A percentile compares a stretch with the other conserved stretches of the same genome.
Conservation (phyloP, 805 yeast species). For the Starmera pachycereana region DNA sequence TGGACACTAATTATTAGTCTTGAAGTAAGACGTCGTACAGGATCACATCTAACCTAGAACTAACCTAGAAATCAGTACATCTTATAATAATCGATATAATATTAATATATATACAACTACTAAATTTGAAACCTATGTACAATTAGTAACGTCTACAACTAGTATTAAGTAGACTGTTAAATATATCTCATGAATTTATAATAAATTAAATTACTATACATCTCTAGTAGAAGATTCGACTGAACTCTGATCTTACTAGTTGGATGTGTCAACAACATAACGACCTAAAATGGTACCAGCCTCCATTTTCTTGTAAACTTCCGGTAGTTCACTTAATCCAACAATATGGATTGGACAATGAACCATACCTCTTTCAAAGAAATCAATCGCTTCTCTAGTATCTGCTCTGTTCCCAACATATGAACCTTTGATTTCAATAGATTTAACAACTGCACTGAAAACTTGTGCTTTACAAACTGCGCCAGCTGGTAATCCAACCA, state of each 20-base stretch:
- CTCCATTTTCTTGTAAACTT: conserved; percentile 40
- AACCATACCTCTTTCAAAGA: conserved; percentile 50
- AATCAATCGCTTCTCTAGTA: conserved; percentile 53
- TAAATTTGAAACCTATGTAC: too few species aligned
- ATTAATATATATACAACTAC: too few species aligned
- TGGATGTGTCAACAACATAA: conserved; percentile 65
- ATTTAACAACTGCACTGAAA: conserved; percentile 33
- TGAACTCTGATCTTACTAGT: conserved; percentile 21
- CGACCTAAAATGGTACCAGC: conserved; percentile 52
- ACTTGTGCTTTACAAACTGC: conserved; percentile 32
- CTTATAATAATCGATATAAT: too few species aligned
- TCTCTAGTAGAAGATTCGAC: too few species aligned
- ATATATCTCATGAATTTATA: too few species aligned
- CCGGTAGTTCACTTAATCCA: conserved; percentile 39
- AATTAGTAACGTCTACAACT: too few species aligned
- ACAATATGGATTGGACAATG: conserved; percentile 44
- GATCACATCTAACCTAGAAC: too few species aligned
- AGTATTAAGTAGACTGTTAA: too few species aligned
- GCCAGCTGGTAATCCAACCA: conserved; percentile 45
- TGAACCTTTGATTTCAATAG: conserved; percentile 27
- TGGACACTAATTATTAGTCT: too few species aligned
- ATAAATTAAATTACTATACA: too few species aligned
- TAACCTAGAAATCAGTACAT: too few species aligned
- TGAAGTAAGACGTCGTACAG: too few species aligned
- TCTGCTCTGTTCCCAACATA: conserved; percentile 1